phyloP scores from a whole-genome alignment of 2,329 filamentous ascomycete genomes.

The Cladophialophora yegresii region DNA sequence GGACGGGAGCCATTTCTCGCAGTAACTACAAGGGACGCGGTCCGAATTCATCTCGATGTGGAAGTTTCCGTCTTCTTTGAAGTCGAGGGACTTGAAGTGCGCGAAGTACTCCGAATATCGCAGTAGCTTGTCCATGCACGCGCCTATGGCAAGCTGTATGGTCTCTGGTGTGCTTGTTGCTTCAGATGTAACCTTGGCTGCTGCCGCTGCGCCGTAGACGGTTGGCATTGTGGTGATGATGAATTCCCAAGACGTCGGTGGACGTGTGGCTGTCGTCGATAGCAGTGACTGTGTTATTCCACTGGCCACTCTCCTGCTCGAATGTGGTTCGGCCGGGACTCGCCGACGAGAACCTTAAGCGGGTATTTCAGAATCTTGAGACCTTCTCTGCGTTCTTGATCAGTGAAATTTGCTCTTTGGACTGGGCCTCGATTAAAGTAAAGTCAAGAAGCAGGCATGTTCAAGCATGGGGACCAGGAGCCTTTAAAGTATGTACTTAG shows the following conservation, averaged over 20 bases:
- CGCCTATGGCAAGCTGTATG: neutral
- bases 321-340: neutral
- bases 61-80: neutral
- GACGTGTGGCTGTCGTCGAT: neutral
- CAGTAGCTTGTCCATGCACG: neutral
- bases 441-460: neutral
- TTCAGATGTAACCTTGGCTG: neutral
- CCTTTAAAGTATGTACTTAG: neutral
- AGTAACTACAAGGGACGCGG: neutral
- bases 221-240: neutral
- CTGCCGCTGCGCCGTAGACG: neutral
- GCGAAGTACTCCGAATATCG: neutral
- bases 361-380: neutral
- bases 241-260: neutral
- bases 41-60: neutral
- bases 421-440: neutral
- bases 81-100: neutral
- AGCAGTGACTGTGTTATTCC: neutral
- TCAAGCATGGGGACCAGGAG: no score
- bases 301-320: neutral
- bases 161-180: neutral
- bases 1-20: constrained; percentile 11
- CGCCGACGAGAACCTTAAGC: neutral
- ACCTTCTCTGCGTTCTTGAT: neutral
- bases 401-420: neutral